Base-by-base conservation (phyloP, 768 basidiomycete genomes). In the Serendipita indica region DNA sequence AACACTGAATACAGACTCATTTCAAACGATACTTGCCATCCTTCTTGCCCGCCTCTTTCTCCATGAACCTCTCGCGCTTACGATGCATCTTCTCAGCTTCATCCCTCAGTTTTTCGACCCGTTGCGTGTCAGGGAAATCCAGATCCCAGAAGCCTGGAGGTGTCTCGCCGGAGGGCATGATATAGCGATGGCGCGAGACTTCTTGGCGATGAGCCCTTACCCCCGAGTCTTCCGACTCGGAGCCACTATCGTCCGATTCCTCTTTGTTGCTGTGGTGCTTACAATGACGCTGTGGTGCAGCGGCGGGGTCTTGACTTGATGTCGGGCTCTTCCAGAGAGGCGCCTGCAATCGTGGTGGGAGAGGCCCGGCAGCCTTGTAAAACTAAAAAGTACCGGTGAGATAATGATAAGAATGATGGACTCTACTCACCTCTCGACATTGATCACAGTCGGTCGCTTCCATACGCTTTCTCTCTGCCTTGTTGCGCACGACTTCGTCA, bases 361-460 rank as follows among this genome's bases (percentile, higher is more conserved):
- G n/a, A n/a, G 49, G 49, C 30, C 49, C 49, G 49, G 30, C 49
- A 6, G 49, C 30, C 49, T 54, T 54, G 22, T 54, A 54, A 54
- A 22, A 54, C 49, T 54, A 54, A 5, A 54, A 18, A 6, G 22
- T 54, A 37, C 10, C n/a, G 35, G n/a, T 10, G 12, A 10, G 22
- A 46, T 14, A 20, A 46, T 46, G 45, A 12, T 20, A 14, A 46
- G 45, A 46, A 12, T n/a, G n/a, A 37, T 10, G 35, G 35, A 46
- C 7, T 12, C 10, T 46, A 46, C 45, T 25, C 22, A 46, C 45
- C 14, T 46, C 22, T 10, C 12, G 12, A 25, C 45, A 46, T 13
- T 46, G 13, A 46, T 12, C 45, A 46, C 45, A 46, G 10, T 12
- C 22, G 7, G 13, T 25, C 10, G 45, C 45, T 13, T 46, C 45